Evolutionary conservation across 1,284 basidiomycete species (phyloP), one percentile per base, ranked within the genome.

Genomic region (Trichosporon sp.): DNA sequence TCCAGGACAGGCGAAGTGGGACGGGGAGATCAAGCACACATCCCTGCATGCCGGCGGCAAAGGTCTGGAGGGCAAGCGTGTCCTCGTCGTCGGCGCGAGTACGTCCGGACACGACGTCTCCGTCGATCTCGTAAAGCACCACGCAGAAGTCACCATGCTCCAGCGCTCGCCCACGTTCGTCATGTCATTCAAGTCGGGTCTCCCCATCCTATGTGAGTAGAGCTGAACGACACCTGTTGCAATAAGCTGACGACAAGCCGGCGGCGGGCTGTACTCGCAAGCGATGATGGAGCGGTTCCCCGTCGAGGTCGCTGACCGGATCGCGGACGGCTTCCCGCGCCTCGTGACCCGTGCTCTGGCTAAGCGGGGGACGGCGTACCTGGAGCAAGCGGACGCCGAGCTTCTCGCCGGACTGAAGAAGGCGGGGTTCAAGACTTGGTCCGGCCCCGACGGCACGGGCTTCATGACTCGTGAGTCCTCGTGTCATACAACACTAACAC

Each of bases 101-200:
- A 46, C 43, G 43, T 46, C 43, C n/a, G 14, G 4, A 6, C 43
- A 46, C 16, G 43, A 46, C 7, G 43, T 46, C 16, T 46, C 43
- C 14, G 79, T 84, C 35, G 87, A 88, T 74, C 85, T 86, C 68
- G 83, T 80, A 19, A 81, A 86, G 31, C 82, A 87, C 69, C 87
- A 86, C 43, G 84, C 86, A 16, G 85, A 87, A 81, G 86, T 89
- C 3, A 90, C 89, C 2, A 88, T 91, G 84, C 87, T 87, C 71
- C 90, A 91, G 80, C 86, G 90, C 32, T 85, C 85, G 38, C 86
- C 88, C 2, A 91, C 89, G 8, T 90, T 89, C 78, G 82, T 91
- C 75, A 89, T 91, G 87, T 86, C 78, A 72, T 87, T 84, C 63
- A 86, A 82, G 81, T 84, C 83, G 75, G 88, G 85, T 71, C 83